A percentile compares a stretch with the other conserved stretches of the same genome.
Evolutionary conservation across 345 rosid genomes (phyloP).

Genomic region (Eucalyptus regnans): DNA sequence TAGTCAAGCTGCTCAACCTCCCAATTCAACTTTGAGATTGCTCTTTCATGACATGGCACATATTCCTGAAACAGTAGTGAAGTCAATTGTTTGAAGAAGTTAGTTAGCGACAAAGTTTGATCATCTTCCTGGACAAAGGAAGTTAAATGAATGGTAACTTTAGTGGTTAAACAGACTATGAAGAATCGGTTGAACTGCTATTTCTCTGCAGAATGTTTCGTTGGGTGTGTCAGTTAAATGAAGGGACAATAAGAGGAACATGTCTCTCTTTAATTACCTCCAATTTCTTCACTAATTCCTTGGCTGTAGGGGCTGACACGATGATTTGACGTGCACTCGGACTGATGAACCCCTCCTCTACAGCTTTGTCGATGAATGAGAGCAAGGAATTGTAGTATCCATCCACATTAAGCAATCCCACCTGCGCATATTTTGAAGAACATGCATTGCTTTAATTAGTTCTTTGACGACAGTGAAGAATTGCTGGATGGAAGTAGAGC

Average conservation of each 20-base stretch:
- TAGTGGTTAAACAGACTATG: neutral
- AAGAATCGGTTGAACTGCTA: neutral
- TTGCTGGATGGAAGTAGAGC: neutral
- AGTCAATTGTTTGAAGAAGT: neutral
- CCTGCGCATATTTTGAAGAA: conserved; percentile 18
- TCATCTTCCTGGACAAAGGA: neutral
- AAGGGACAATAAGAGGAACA: neutral
- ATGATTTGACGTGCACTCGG: conserved; percentile 86
- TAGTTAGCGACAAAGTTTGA: neutral
- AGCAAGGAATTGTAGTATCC: conserved; percentile 97
- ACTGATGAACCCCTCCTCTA: conserved; percentile 88
- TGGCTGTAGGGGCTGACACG: conserved; percentile 81
- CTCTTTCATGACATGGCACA: conserved; percentile 79
- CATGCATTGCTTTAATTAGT: neutral
- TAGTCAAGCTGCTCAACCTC: conserved; percentile 72
- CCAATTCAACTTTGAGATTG: conserved; percentile 79
- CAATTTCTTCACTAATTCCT: conserved; percentile 69
- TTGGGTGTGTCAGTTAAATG: neutral
- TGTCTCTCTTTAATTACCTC: conserved; percentile 43
- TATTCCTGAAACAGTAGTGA: conserved; percentile 42
- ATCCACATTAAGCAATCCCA: conserved; percentile 96
- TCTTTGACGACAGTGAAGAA: neutral
- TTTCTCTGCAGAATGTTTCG: neutral
- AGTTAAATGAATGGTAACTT: neutral
- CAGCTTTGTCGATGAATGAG: conserved; percentile 93